Evolutionary conservation across 2,329 filamentous ascomycete genomes (phyloP), one percentile per base, ranked within the genome.

Genomic region (Neocatenulostroma microsporum): DNA sequence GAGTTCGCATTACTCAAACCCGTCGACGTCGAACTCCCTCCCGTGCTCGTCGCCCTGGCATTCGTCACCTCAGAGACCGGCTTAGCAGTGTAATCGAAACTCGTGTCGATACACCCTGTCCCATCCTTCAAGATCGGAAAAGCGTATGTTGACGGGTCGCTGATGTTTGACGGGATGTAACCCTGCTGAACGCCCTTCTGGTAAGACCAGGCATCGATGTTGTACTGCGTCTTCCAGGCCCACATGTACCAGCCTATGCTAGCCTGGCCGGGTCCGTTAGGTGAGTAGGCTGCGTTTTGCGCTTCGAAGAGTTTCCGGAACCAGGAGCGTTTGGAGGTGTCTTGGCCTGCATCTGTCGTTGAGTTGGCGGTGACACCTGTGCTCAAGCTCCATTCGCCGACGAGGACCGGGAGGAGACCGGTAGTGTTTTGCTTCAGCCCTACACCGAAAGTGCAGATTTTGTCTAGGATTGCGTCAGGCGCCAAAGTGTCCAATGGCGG

Each of bases 171-270:
- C 3, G 48, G 48, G 36, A 51, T 49, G 34, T 46, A 51, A 2
- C 40, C 39, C 9, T 46, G 30, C 8, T 21, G n/a, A 25, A 47
- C 14, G 3, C 48, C 48, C 8, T 36, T 29, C 10, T 41, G 33
- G 23, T 49, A 51, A 7, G 42, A 46, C 48, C 48, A 51, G 11
- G 48, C 38, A 23, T 46, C 46, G 13, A 49, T 49, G 24, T 51
- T 43, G 34, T 43, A 46, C 25, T 51, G 46, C 4, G 46, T 51
- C 36, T 49, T 47, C 48, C 48, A 37, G 6, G 46, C 34, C 48
- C 48, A 51, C 34, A 39, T 46, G 34, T 37, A 44, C 48, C 48
- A 51, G 3, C 48, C 48, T 8, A 45, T 40, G 13, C 31, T 25
- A 6, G 41, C n/a, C 19, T 46, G 40, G 20, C 40, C 39, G 3